Percentiles rank a stretch among this genome's conserved stretches.
phyloP scores from a whole-genome alignment of 1,139 yeast genomes.

The Yamadazyma conglobata region DNA sequence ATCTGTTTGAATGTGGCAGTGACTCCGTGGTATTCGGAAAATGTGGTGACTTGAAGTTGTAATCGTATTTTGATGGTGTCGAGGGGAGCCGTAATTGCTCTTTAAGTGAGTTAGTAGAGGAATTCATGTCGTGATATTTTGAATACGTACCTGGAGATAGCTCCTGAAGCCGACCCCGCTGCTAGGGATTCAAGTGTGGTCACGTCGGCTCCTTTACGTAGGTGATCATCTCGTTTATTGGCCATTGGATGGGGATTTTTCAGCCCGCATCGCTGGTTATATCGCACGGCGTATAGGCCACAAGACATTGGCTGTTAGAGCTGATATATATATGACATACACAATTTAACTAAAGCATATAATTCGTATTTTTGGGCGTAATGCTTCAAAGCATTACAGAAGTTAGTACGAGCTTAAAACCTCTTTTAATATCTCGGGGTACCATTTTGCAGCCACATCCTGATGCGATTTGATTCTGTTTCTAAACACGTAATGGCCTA shows the following conservation, averaged over 20 bases:
- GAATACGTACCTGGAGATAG: constrained; percentile 42
- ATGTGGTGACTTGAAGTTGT: constrained; percentile 45
- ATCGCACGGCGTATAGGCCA: no score
- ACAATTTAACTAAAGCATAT: no score
- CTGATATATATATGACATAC: no score
- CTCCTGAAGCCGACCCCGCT: constrained; percentile 76
- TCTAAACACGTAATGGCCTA: constrained; percentile 60
- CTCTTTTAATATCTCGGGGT: constrained; percentile 46
- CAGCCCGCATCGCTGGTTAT: no score
- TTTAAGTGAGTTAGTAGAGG: constrained; percentile 10
- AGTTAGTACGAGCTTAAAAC: constrained; percentile 18
- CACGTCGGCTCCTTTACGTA: constrained; percentile 49
- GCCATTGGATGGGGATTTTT: no score
- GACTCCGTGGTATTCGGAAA: constrained; percentile 14
- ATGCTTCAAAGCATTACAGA: no score
- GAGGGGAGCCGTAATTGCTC: constrained; percentile 81
- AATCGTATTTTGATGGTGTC: constrained; percentile 86
- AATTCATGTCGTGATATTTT: constrained; percentile 16
- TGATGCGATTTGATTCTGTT: constrained; percentile 66
- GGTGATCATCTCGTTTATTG: constrained; percentile 43
- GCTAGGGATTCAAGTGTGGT: constrained; percentile 42
- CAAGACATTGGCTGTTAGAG: no score
- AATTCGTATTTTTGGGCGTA: no score
- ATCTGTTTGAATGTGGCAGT: constrained; percentile 18
- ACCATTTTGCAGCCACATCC: constrained; percentile 64